Conservation (phyloP, 352 stramenopile genomes). For the Phytopythium kandeliae region DNA sequence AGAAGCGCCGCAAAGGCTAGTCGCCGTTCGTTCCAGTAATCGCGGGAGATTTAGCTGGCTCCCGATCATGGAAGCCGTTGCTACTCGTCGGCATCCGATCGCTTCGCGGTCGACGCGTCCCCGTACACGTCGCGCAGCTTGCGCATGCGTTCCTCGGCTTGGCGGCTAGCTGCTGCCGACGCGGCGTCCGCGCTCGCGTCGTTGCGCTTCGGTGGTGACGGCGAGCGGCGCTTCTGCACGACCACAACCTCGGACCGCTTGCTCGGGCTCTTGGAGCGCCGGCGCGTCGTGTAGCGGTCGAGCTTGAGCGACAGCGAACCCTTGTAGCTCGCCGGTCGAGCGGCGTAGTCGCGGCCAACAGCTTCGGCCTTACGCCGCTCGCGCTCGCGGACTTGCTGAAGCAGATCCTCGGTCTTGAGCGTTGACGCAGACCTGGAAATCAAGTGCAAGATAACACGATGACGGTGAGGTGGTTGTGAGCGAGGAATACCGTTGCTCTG, state of each 20-base stretch:
- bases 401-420: constrained; percentile 67
- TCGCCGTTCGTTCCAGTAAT: background rate
- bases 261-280: constrained; percentile 57
- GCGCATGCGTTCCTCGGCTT: constrained; percentile 57
- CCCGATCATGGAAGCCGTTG: too few relatives aligned
- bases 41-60: background rate
- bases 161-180: constrained; percentile 11
- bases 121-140: constrained; percentile 77
- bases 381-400: constrained; percentile 90
- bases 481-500: constrained; percentile 3
- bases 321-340: constrained; percentile 90
- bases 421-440: constrained; percentile 9
- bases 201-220: constrained; percentile 17
- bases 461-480: background rate
- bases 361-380: constrained; percentile 89
- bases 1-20: constrained; percentile 5
- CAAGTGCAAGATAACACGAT: constrained; percentile 1
- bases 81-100: constrained; percentile 5
- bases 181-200: constrained; percentile 1
- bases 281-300: constrained; percentile 80
- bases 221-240: constrained; percentile 19
- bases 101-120: constrained; percentile 50
- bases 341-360: constrained; percentile 87
- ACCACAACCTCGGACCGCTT: constrained; percentile 52
- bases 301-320: constrained; percentile 89